These are phyloP conservation scores for Acanthamoeba divionensis DNA, from an alignment of 208 protist genomes.

Conservation along the genomic window DNA sequence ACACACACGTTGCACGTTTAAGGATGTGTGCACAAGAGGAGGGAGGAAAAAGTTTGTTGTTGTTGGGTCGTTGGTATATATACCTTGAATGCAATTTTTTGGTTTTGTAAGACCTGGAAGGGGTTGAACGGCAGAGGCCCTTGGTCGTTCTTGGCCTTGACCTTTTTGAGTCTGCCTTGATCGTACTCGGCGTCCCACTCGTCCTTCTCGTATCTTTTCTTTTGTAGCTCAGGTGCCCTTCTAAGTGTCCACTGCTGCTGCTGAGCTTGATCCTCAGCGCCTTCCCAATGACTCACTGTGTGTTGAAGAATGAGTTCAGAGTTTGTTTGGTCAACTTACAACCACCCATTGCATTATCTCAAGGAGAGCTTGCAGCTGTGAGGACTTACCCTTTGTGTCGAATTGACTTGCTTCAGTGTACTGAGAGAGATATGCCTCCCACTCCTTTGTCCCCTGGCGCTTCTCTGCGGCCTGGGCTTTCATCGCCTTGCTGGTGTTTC, in stretches of 20 bases:
- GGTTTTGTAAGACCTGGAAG: slow-evolving; percentile 28
- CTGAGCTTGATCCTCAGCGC: neutral
- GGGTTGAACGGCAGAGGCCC: neutral
- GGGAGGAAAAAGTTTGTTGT: neutral
- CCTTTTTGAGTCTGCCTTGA: slow-evolving; percentile 61
- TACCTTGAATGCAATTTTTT: neutral
- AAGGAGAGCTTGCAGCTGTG: neutral
- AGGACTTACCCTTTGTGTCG: neutral
- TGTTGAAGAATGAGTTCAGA: neutral
- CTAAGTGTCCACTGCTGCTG: neutral
- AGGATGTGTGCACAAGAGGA: neutral
- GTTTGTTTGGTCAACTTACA: neutral
- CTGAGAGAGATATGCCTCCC: slow-evolving; percentile 15
- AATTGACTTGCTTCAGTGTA: neutral
- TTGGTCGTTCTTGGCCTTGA: slow-evolving; percentile 29
- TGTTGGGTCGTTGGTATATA: no score
- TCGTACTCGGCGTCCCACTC: slow-evolving; percentile 63
- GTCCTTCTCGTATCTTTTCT: slow-evolving; percentile 7
- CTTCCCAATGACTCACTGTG: neutral
- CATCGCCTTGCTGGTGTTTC: neutral
- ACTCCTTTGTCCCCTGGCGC: neutral
- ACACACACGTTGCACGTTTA: neutral
- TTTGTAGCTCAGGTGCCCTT: neutral
- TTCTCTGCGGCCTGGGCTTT: neutral
- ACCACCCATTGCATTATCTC: no score